Evolutionary conservation across 1,139 yeast species (phyloP), one percentile per base, ranked within the genome.

Genomic region (Pichia kudriavzevii): DNA sequence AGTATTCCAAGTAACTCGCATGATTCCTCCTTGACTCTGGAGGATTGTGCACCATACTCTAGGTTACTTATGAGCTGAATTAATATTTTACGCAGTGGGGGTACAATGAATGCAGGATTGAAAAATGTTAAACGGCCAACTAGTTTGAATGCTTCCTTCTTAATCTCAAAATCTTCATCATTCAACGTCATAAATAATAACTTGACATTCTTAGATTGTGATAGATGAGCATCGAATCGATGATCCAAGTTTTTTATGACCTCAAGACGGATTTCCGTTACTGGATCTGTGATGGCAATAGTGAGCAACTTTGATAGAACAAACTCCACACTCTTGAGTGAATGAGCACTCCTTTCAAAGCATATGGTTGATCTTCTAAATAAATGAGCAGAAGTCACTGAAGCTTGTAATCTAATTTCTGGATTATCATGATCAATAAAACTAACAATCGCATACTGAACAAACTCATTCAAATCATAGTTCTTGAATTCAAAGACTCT

Each of bases 41-140:
- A 67, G 36, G 67, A 66, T 12, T 79, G 73, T 6, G 74, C 68
- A 3, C 95, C 82, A 56, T 79, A 87, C 47, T 87, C 94, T 34
- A 93, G 63, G 46, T 85, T 82, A 0, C 96, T 84, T 33, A 93
- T 60, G 14, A 88, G 65, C 56, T 91, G 96, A 34, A 93, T 77
- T 42, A 93, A 62, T 0, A 93, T 77, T 52, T 85, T 88, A 47
- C 98, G 66, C 38, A 93, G 64, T 1, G 94, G 82, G 0, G 99
- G 98, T 19, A 88, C 91, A 43, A 91, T 85, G 56, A 85, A 88
- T 0, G 98, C 97, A 1, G 99, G 97, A 50, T 93, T 93, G 25
- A 85, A 79, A 4, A 75, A 64, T 0, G 95, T 80, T 15, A 93
- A 61, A 39, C 96, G 69, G 2, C 98, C 97, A 40, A 91, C 74